Evolutionary conservation across 257 asterid genomes (phyloP), one percentile per base, ranked within the genome.

Genomic region (Fraxinus pennsylvanica): DNA sequence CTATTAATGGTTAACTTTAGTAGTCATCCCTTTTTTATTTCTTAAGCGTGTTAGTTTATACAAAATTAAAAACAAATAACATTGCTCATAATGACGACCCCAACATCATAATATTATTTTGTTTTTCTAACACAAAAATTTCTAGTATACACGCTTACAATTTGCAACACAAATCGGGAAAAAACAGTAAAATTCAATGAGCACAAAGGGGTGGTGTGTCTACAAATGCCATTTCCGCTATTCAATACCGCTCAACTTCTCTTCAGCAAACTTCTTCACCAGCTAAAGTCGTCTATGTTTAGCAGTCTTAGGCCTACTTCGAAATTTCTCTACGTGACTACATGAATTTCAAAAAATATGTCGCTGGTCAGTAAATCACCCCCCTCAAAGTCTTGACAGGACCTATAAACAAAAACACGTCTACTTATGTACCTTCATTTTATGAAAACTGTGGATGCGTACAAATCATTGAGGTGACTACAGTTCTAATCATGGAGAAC

Each of bases 401-500:
- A 63, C 33, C n/a, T 27, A 63, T 7, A 22, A 10, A 5, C 1
- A 43, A 43, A 61, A 27, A 9, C 6, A 2, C 25, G 69, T 27
- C 69, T 27, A 25, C 27, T 27, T 59, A 3, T 59, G 22, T 59
- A 19, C 12, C 30, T 59, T 61, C 68, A 30, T 30, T 63, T 27
- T 25, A 22, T 8, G 33, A 73, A 54, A 78, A 54, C 66, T 82
- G 36, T 30, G 71, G 43, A 75, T 63, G 69, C 74, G 12, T 30
- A 74, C 61, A 57, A 39, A 57, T 30, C 54, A 21, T 39, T 30
- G 41, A 72, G 76, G 41, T 47, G 76, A 41, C 66, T 74, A 70
- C 9, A 50, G 15, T 50, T 15, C 12, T 22, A 61, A 25, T n/a
- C 15, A 61, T 22, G 32, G 30, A 27, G 33, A 22, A 63, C 69